Evolutionary conservation across 495 filamentous ascomycete species (phyloP), one percentile per base, ranked within the genome.

Genomic region (Apiosordaria backusii): DNA sequence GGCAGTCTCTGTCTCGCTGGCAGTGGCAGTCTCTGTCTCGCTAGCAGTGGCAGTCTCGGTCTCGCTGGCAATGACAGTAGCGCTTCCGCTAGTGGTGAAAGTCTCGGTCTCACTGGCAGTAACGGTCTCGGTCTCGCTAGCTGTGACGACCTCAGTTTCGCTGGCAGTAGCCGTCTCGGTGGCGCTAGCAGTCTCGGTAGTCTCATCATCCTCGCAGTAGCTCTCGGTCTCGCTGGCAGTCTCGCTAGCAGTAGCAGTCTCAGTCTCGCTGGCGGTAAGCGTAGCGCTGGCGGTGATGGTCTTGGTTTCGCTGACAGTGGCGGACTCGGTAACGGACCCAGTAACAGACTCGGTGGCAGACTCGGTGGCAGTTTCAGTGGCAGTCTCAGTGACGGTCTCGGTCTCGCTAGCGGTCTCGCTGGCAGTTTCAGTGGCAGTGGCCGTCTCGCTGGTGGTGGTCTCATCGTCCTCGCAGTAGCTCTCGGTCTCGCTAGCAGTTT

Each of bases 111-210:
- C 35, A 13, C 35, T 45, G 1, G 35, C 35, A 1, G 35, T 45
- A 16, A 1, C 35, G 35, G 35, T 45, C 35, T 45, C 35, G 7
- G 6, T 29, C 27, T 29, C 27, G 27, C 27, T 29, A 29, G 27
- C 27, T 4, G 35, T 24, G 60, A 35, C 57, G 35, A 70, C 65
- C 63, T 64, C 64, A 50, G 70, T 71, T 54, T 68, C 66, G 24
- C 75, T 77, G 26, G 70, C 71, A 15, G 80, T 83, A 6, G 81
- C 82, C 45, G 76, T 78, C 24, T 76, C 54, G 7, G 76, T 71
- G 45, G 81, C 68, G 58, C 80, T 82, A 19, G 75, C 72, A 13
- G 35, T 45, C 35, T 45, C 35, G n/a, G n/a, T n/a, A 45, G 35
- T 45, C 35, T 1, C 35, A 13, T n/a, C n/a, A n/a, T n/a, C n/a